Conservation (phyloP, 352 stramenopile species). For the Globisporangium barbulae region DNA sequence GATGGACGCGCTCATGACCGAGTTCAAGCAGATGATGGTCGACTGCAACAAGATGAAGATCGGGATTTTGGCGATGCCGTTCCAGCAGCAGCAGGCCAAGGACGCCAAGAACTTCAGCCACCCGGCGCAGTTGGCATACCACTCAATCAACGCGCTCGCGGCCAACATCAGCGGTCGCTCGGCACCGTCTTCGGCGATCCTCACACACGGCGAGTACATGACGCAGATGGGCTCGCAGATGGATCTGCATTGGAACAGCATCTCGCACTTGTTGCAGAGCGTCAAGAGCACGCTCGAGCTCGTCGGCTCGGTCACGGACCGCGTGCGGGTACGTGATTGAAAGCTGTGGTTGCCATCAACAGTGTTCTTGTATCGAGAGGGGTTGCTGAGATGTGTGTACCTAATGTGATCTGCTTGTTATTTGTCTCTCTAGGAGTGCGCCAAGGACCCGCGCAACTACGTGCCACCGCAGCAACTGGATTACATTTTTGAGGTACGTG, state of each 20-base stretch:
- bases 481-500: conserved; percentile 87
- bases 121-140: conserved; percentile 68
- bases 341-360: background rate
- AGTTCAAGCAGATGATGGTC: conserved; percentile 75
- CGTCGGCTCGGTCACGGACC: conserved; percentile 54
- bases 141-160: conserved; percentile 78
- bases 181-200: conserved; percentile 65
- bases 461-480: conserved; percentile 77
- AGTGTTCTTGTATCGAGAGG: background rate
- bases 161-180: conserved; percentile 59
- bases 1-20: conserved; percentile 57
- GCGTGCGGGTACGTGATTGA: conserved; percentile 49
- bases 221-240: conserved; percentile 81
- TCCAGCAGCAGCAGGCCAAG: conserved; percentile 47
- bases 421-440: conserved; percentile 46
- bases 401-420: conserved; percentile 4
- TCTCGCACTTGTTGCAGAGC: conserved; percentile 78
- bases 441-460: conserved; percentile 61
- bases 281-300: conserved; percentile 70
- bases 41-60: conserved; percentile 81
- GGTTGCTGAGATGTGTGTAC: background rate
- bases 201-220: conserved; percentile 86
- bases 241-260: conserved; percentile 86
- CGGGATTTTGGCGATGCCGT: conserved; percentile 70
- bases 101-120: conserved; percentile 69